These are phyloP conservation scores for Fusarium floridanum DNA, from an alignment of 2,329 filamentous ascomycete genomes.

Conservation along the genomic window DNA sequence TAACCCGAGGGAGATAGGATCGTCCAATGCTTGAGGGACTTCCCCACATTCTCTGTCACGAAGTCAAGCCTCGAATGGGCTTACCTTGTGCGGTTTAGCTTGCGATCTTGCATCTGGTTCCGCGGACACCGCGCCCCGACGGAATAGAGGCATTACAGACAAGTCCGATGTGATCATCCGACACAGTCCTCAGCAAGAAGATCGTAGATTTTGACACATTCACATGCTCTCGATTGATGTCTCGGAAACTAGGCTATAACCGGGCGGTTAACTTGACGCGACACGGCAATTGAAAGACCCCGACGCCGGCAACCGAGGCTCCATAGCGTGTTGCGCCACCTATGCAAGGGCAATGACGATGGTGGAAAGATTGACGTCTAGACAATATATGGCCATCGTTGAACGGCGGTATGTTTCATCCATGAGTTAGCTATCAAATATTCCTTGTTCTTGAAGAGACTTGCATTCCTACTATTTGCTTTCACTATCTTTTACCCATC, in stretches of 20 bases:
- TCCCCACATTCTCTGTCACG: conserved; percentile 22
- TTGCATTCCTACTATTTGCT: background rate
- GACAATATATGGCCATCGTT: background rate
- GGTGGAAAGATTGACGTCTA: background rate
- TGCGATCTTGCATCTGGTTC: conserved; percentile 25
- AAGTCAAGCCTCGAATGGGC: background rate
- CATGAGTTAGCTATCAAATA: background rate
- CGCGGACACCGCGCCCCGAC: background rate
- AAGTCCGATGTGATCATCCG: background rate
- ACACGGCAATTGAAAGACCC: background rate
- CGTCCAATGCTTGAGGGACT: background rate
- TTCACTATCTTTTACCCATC: background rate
- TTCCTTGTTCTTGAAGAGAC: background rate
- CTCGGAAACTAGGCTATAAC: conserved; percentile 32
- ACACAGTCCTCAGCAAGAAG: background rate
- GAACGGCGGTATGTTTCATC: background rate
- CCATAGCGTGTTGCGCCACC: background rate
- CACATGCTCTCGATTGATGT: background rate
- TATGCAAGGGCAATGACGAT: background rate
- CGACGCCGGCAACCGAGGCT: conserved; percentile 4
- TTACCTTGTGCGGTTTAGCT: conserved; percentile 28
- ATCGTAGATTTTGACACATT: background rate
- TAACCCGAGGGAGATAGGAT: background rate
- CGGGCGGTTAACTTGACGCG: conserved; percentile 9
- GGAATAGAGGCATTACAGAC: background rate